Evolutionary conservation across 768 basidiomycete genomes (phyloP).

Genomic region (Calocera viscosa): DNA sequence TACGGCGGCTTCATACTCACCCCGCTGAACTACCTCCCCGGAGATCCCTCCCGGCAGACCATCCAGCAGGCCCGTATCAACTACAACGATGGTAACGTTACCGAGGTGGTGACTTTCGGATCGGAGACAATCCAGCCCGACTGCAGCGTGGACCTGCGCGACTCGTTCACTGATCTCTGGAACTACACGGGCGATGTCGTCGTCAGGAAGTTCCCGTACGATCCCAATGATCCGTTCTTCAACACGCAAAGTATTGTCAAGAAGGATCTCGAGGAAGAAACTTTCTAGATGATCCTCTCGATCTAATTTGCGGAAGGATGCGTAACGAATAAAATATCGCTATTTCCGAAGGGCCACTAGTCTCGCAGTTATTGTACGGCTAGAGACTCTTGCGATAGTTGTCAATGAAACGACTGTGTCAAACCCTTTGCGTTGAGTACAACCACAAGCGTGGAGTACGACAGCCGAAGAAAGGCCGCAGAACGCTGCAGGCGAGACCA

Average conservation of each 20-base stretch:
- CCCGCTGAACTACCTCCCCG: slow-evolving; percentile 25
- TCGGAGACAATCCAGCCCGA: neutral
- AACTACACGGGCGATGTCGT: slow-evolving; percentile 6
- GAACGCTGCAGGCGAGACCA: too few relatives aligned
- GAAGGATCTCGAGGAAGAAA: neutral
- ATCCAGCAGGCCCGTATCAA: slow-evolving; percentile 23
- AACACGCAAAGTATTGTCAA: slow-evolving; percentile 9
- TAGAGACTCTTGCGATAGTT: too few relatives aligned
- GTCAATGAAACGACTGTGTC: too few relatives aligned
- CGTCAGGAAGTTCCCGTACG: slow-evolving; percentile 10
- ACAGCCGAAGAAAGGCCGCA: too few relatives aligned
- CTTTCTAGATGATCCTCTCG: too few relatives aligned
- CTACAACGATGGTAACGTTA: slow-evolving; percentile 16
- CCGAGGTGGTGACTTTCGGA: slow-evolving; percentile 9
- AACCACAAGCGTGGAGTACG: too few relatives aligned
- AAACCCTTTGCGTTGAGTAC: too few relatives aligned
- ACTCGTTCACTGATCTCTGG: neutral
- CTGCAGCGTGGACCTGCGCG: neutral
- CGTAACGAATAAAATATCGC: neutral
- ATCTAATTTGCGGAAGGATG: too few relatives aligned
- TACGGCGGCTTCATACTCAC: slow-evolving; percentile 18
- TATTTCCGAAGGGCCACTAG: too few relatives aligned
- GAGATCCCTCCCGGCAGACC: slow-evolving; percentile 22
- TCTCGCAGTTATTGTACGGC: too few relatives aligned
- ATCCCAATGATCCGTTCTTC: slow-evolving; percentile 10